phyloP scores from a whole-genome alignment of 116 monocot genomes.

The Posidonia oceanica region DNA sequence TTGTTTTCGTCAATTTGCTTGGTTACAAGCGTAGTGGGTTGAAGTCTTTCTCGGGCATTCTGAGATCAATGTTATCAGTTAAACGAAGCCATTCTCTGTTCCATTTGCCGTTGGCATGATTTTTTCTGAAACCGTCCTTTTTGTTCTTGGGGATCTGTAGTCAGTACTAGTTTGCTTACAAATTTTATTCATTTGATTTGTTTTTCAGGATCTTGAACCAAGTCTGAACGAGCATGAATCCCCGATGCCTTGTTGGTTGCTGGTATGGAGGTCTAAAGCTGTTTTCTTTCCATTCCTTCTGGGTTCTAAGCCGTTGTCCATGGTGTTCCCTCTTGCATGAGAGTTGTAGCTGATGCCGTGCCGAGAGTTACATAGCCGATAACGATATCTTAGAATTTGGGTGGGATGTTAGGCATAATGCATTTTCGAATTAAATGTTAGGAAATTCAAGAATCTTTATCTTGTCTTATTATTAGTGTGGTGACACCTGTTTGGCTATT shows the following conservation, averaged over 20 bases:
- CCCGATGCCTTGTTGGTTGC: constrained; percentile 2
- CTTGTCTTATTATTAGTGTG: too few species aligned
- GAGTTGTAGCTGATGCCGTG: not conserved
- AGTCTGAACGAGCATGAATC: not conserved
- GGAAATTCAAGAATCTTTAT: not conserved
- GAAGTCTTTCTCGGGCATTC: too few species aligned
- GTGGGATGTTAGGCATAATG: too few species aligned
- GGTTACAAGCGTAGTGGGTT: too few species aligned
- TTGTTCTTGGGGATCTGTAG: not conserved
- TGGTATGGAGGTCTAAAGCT: constrained; percentile 9
- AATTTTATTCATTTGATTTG: not conserved
- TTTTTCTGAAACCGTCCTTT: not conserved
- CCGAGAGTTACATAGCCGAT: not conserved
- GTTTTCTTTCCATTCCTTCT: not conserved
- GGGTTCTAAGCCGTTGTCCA: not conserved
- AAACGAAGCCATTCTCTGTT: too few species aligned
- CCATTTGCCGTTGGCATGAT: not conserved
- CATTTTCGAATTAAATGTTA: not conserved
- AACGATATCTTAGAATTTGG: not conserved
- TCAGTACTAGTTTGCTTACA: not conserved
- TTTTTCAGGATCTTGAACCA: not conserved
- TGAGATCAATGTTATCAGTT: too few species aligned
- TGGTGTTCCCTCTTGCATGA: too few species aligned
- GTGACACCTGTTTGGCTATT: not conserved
- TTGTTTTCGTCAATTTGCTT: too few species aligned